Evolutionary conservation across 148 eudicot species (phyloP).

Genomic region (Mesembryanthemum crystallinum): DNA sequence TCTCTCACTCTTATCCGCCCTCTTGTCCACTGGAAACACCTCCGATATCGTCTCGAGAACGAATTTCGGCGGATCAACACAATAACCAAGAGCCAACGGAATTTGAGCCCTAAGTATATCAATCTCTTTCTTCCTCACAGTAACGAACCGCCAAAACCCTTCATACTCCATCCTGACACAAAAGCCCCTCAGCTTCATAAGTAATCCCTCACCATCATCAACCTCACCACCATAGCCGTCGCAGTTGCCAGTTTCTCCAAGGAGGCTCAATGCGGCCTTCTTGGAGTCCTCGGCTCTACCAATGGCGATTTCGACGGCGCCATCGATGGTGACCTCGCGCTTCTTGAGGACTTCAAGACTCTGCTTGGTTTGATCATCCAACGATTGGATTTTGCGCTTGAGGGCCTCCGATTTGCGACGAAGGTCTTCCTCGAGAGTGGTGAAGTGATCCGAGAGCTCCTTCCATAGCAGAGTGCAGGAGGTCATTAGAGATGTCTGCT

Average conservation of each 20-base stretch:
- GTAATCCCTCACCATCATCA: slow-evolving; percentile 57
- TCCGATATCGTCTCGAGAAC: slow-evolving; percentile 83
- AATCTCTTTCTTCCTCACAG: slow-evolving; percentile 67
- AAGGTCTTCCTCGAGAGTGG: slow-evolving; percentile 63
- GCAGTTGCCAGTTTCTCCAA: not conserved
- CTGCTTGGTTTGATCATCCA: slow-evolving; percentile 56
- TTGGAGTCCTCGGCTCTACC: slow-evolving; percentile 47
- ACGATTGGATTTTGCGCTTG: slow-evolving; percentile 46
- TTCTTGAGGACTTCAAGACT: slow-evolving; percentile 50
- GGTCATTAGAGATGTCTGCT: slow-evolving; percentile 89
- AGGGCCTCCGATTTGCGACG: slow-evolving; percentile 59
- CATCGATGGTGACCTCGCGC: slow-evolving; percentile 64
- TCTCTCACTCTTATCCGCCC: slow-evolving; percentile 46
- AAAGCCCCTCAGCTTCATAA: slow-evolving; percentile 42
- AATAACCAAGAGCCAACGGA: slow-evolving; percentile 50
- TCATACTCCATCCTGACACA: slow-evolving; percentile 62
- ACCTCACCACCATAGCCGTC: slow-evolving; percentile 35
- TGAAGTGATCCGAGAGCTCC: slow-evolving; percentile 91
- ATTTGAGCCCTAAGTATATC: slow-evolving; percentile 56
- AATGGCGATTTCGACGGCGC: slow-evolving; percentile 51
- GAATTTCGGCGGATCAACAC: slow-evolving; percentile 82
- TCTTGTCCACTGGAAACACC: slow-evolving; percentile 85
- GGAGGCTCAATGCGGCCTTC: slow-evolving; percentile 31
- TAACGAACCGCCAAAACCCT: slow-evolving; percentile 72
- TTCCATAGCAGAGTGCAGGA: slow-evolving; percentile 96